Conservation (phyloP, 129 eudicot species). For the Heracleum sosnowskyi region DNA sequence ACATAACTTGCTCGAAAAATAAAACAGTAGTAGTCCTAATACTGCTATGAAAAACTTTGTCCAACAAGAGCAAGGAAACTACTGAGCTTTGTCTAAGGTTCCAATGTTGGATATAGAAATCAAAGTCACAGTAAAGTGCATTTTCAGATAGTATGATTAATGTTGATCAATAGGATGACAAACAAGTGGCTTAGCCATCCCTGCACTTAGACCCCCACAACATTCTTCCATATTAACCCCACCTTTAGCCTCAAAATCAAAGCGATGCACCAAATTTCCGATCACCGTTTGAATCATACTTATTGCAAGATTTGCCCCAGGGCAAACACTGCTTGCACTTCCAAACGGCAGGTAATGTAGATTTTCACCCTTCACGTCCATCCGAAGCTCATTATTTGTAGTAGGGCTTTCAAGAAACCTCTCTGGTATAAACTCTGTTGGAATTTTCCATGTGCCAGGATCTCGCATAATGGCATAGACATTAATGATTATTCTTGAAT, state of each 20-base stretch:
- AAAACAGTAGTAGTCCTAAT: not conserved
- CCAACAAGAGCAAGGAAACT: not conserved
- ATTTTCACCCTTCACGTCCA: not conserved
- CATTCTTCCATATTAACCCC: conserved; percentile 21
- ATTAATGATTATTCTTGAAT: conserved; percentile 14
- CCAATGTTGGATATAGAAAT: not conserved
- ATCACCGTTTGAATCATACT: conserved; percentile 1
- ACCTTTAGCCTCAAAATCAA: conserved; percentile 13
- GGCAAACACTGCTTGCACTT: conserved; percentile 14
- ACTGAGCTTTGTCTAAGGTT: not conserved
- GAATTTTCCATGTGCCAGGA: conserved; percentile 13
- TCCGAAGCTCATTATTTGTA: not conserved
- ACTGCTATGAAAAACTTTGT: not conserved
- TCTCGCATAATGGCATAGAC: conserved; percentile 14
- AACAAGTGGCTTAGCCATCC: conserved; percentile 20
- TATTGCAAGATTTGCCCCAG: conserved; percentile 19
- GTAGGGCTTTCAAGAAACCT: conserved; percentile 5
- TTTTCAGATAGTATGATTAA: not conserved
- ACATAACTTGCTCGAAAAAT: not conserved
- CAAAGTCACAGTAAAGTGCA: not conserved
- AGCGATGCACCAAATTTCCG: conserved; percentile 14
- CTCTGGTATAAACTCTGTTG: conserved; percentile 13
- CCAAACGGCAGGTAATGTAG: conserved; percentile 18
- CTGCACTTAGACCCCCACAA: not conserved
- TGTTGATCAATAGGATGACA: conserved; percentile 14